These are phyloP conservation scores for Nannizziopsis arthrosporioides DNA, from an alignment of 2,329 filamentous ascomycete genomes.

Conservation along the genomic window DNA sequence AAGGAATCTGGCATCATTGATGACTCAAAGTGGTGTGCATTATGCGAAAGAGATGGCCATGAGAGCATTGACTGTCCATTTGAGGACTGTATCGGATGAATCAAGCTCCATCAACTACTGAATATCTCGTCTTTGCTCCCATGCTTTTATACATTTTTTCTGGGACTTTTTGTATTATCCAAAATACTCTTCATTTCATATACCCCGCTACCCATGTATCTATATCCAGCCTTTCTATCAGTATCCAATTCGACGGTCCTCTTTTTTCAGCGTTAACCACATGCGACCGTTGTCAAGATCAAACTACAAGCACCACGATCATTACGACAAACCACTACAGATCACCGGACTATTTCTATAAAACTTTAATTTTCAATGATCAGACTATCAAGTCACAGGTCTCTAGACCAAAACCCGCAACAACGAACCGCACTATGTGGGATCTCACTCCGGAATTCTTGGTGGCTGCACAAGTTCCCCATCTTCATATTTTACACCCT, in stretches of 20 bases:
- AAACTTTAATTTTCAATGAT: neutral
- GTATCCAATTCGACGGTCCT: no score
- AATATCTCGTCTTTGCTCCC: neutral
- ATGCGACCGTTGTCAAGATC: no score
- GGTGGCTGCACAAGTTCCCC: slow-evolving; percentile 36
- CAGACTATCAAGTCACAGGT: neutral
- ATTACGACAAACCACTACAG: neutral
- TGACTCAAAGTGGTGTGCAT: slow-evolving; percentile 84
- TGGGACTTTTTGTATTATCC: neutral
- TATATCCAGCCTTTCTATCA: no score
- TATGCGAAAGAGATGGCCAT: slow-evolving; percentile 92
- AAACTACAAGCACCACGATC: no score
- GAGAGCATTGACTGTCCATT: slow-evolving; percentile 92
- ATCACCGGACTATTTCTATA: neutral
- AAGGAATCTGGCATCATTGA: slow-evolving; percentile 70
- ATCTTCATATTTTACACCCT: slow-evolving; percentile 41
- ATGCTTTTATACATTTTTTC: neutral
- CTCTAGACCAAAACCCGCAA: neutral
- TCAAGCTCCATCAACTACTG: neutral
- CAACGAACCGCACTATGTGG: neutral
- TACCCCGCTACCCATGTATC: neutral
- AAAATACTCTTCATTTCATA: neutral
- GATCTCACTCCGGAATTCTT: slow-evolving; percentile 24
- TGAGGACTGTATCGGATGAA: slow-evolving; percentile 48
- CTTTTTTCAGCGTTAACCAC: no score